These are phyloP conservation scores for Xylaria flabelliformis DNA, from an alignment of 495 filamentous ascomycete genomes.

Conservation along the genomic window DNA sequence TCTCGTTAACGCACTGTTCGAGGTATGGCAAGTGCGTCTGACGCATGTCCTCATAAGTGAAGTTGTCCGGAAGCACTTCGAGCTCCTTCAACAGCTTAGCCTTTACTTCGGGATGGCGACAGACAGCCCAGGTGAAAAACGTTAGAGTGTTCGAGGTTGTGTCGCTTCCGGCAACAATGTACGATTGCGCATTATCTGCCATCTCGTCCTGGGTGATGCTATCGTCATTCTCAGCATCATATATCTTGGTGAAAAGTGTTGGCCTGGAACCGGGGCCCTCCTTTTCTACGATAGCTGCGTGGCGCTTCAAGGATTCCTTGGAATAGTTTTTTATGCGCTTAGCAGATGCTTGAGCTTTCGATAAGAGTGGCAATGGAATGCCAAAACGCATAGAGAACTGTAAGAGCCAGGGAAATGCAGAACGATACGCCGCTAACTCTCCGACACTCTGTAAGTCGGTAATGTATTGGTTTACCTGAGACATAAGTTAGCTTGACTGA, in stretches of 20 bases:
- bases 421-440: constrained; percentile 38
- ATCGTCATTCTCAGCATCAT: constrained; percentile 44
- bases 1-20: constrained; percentile 61
- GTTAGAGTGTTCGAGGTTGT: constrained; percentile 56
- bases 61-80: constrained; percentile 42
- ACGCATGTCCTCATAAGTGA: constrained; percentile 44
- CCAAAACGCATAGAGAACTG: background rate
- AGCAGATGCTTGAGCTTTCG: background rate
- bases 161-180: constrained; percentile 60
- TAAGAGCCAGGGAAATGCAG: constrained; percentile 46
- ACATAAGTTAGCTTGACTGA: background rate
- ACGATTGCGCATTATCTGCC: constrained; percentile 46
- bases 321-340: constrained; percentile 39
- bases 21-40: constrained; percentile 50
- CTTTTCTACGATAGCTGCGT: constrained; percentile 45
- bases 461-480: constrained; percentile 51
- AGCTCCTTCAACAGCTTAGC: constrained; percentile 52
- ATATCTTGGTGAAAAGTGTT: constrained; percentile 57
- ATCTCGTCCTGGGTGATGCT: constrained; percentile 50
- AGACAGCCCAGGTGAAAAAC: constrained; percentile 50
- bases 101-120: constrained; percentile 40
- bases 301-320: constrained; percentile 44
- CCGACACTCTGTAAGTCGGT: constrained; percentile 44
- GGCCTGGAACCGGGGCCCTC: constrained; percentile 45
- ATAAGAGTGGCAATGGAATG: constrained; percentile 23